Conservation (phyloP, 371 early-diverging fungal genomes). For the Blastocladiella emersonii region DNA sequence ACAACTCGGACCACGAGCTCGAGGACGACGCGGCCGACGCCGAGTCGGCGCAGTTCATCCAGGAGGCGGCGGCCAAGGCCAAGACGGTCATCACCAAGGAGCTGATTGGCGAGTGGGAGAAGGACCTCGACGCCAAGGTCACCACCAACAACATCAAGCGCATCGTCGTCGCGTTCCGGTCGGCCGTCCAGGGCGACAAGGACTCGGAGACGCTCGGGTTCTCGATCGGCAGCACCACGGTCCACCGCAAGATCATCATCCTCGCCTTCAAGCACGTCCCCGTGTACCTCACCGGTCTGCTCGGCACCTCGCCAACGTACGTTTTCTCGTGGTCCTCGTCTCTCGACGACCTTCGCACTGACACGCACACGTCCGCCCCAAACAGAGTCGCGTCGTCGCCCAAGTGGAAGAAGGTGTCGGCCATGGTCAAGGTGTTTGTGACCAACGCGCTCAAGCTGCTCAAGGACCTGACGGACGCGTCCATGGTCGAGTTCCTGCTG, state of each 20-base stretch:
- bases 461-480: constrained; percentile 57
- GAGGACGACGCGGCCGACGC: constrained; percentile 30
- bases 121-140: constrained; percentile 33
- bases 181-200: constrained; percentile 64
- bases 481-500: constrained; percentile 65
- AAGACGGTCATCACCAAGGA: constrained; percentile 41
- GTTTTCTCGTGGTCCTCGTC: constrained; percentile 19
- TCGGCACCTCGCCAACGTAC: constrained; percentile 35
- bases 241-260: neutral
- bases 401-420: constrained; percentile 55
- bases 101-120: constrained; percentile 60
- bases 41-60: constrained; percentile 14
- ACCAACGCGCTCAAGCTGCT: constrained; percentile 52
- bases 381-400: constrained; percentile 28
- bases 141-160: constrained; percentile 46
- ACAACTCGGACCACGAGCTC: constrained; percentile 17
- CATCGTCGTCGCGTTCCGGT: constrained; percentile 64
- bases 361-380: constrained; percentile 20
- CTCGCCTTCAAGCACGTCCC: constrained; percentile 3
- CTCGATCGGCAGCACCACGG: neutral
- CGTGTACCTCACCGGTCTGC: constrained; percentile 45
- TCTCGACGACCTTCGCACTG: neutral
- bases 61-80: constrained; percentile 14
- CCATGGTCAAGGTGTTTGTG: constrained; percentile 65
- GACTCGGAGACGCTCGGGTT: constrained; percentile 30